phyloP scores from a whole-genome alignment of 495 filamentous ascomycete genomes.

The Neurospora tetrasperma region DNA sequence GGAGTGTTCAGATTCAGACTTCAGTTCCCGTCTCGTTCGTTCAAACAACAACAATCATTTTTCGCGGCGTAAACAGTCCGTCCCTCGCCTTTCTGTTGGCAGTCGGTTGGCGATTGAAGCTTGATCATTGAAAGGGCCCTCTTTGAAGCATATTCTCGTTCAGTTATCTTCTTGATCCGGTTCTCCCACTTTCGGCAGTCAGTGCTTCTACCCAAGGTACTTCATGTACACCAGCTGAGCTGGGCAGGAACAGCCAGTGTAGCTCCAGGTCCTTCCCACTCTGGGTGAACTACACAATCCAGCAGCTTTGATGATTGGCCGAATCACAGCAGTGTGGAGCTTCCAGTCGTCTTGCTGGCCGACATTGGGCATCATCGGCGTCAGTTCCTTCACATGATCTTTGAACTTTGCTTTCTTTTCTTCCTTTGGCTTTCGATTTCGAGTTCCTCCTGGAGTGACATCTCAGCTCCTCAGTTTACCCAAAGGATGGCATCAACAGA shows the following conservation, averaged over 20 bases:
- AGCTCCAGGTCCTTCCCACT: background rate
- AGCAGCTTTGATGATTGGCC: background rate
- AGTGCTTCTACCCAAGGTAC: background rate
- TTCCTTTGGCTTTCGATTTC: background rate
- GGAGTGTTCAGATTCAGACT: background rate
- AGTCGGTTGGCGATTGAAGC: too few relatives aligned
- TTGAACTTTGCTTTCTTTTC: background rate
- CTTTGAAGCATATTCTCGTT: too few relatives aligned
- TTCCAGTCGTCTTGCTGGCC: background rate
- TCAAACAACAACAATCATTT: background rate
- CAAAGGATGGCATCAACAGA: slow-evolving; percentile 21
- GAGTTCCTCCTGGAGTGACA: background rate
- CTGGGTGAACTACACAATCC: background rate
- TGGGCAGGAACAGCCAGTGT: background rate
- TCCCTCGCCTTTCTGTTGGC: background rate
- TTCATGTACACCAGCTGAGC: background rate
- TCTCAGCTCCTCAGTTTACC: background rate
- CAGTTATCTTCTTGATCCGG: background rate
- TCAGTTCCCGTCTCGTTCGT: background rate
- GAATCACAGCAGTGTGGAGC: background rate
- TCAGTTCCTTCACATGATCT: background rate
- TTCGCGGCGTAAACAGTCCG: background rate
- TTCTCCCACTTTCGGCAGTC: background rate
- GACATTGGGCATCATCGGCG: background rate
- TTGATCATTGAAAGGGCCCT: too few relatives aligned